Evolutionary conservation across 495 filamentous ascomycete genomes (phyloP), one percentile per base, ranked within the genome.

Genomic region (Talaromyces ruber): DNA sequence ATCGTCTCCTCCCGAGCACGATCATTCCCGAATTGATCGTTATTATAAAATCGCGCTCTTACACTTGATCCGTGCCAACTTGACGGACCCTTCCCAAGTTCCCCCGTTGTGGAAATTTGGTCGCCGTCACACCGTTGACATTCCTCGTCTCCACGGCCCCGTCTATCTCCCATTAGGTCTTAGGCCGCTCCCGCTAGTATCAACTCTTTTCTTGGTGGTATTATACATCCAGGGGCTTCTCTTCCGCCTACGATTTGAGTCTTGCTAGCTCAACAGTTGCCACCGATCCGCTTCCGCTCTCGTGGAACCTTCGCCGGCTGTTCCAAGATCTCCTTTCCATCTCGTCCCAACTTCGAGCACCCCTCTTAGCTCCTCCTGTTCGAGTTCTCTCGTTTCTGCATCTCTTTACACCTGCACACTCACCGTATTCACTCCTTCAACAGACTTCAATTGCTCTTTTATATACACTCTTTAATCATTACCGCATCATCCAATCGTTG

Each of bases 91-190:
- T 53, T 45, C 51, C 29, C 53, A 55, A 55, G 52, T 30, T 58
- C 58, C 26, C 14, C 29, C 34, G 52, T 51, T 25, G 43, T 63
- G 60, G 37, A 59, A 59, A 62, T 55, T 67, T 70, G 68, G 70
- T 60, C 62, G 67, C 60, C 64, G 60, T 62, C 67, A 65, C 64
- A 67, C 66, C 62, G 65, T 68, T 72, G 54, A 70, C 57, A 69
- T 67, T 68, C 66, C 68, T 67, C 64, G 72, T 76, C 74, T 70
- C 76, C 76, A 77, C 76, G 74, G 66, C 70, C 70, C 72, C 71
- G 67, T 67, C 58, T 34, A 66, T 65, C 66, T 62, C 64, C 67
- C 68, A 68, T 51, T 51, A 60, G 22, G 59, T 62, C 75, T 71
- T 73, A 57, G 54, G n/a, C 26, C 54, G 54, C 54, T 21, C 54